Percentiles rank a stretch among this genome's conserved stretches.
Evolutionary conservation across 441 rosid species (phyloP).

Genomic region (Populus hybrid): DNA sequence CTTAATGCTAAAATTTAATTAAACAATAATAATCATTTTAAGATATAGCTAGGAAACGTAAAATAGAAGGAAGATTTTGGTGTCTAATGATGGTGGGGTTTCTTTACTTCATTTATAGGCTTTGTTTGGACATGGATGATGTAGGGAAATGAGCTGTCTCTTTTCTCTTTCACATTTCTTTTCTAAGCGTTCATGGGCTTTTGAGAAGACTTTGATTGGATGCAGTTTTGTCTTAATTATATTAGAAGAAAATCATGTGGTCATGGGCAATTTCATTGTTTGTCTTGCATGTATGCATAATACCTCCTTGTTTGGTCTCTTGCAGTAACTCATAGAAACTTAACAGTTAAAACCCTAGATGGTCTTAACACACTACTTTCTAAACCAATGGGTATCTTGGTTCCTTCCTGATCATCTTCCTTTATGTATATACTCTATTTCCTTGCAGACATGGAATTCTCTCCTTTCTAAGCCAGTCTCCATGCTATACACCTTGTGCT

Average conservation of each 20-base stretch:
- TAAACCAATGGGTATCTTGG: neutral
- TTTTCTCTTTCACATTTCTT: slow-evolving; percentile 1
- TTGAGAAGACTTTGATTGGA: slow-evolving; percentile 28
- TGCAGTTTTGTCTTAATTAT: slow-evolving; percentile 9
- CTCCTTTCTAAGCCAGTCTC: neutral
- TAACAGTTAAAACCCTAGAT: slow-evolving; percentile 29
- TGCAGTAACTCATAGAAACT: slow-evolving; percentile 16
- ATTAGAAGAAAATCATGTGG: slow-evolving; percentile 21
- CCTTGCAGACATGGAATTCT: neutral
- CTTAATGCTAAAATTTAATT: neutral
- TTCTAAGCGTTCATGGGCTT: slow-evolving; percentile 16
- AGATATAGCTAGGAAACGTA: neutral
- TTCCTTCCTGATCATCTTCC: neutral
- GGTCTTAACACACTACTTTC: neutral
- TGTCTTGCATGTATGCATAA: slow-evolving; percentile 48
- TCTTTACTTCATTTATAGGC: slow-evolving; percentile 11
- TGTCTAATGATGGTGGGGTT: slow-evolving; percentile 26
- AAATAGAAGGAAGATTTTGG: slow-evolving; percentile 18
- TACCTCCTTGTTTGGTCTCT: slow-evolving; percentile 25
- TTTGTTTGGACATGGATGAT: slow-evolving; percentile 36
- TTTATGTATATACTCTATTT: neutral
- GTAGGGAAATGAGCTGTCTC: slow-evolving; percentile 45
- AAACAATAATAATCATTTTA: neutral
- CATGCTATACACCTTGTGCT: neutral
- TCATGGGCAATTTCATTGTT: slow-evolving; percentile 37